Conservation (phyloP, 73 alveolate genomes). For the Paramecium octaurelia region DNA sequence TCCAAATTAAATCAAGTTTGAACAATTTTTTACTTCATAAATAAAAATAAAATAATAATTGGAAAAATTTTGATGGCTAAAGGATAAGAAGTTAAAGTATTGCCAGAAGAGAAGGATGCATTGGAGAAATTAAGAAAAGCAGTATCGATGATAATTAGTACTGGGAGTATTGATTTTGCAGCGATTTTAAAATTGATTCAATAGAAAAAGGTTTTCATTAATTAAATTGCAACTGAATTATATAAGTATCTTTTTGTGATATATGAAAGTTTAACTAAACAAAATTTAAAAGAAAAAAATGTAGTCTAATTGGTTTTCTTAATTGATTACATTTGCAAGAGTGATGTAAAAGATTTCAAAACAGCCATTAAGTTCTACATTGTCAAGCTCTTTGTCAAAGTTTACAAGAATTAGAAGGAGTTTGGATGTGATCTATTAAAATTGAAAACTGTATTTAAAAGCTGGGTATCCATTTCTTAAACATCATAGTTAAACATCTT, state of each 20-base stretch:
- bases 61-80: background rate
- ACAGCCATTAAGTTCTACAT: background rate
- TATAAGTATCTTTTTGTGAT: background rate
- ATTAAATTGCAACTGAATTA: constrained; percentile 13
- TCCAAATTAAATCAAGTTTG: background rate
- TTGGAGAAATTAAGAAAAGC: background rate
- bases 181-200: background rate
- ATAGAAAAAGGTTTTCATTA: constrained; percentile 1
- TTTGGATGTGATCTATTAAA: background rate
- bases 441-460: background rate
- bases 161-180: background rate
- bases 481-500: background rate
- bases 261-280: background rate
- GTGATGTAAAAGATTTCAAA: background rate
- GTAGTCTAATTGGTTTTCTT: background rate
- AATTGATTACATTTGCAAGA: background rate
- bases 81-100: background rate
- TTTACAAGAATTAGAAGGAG: background rate
- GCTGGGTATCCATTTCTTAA: background rate
- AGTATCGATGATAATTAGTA: background rate
- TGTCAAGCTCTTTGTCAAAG: background rate
- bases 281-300: background rate
- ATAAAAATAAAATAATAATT: background rate
- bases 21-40: background rate
- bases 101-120: background rate